Evolutionary conservation across 805 yeast species (phyloP).

Genomic region (Scheffersomyces coipomensis): DNA sequence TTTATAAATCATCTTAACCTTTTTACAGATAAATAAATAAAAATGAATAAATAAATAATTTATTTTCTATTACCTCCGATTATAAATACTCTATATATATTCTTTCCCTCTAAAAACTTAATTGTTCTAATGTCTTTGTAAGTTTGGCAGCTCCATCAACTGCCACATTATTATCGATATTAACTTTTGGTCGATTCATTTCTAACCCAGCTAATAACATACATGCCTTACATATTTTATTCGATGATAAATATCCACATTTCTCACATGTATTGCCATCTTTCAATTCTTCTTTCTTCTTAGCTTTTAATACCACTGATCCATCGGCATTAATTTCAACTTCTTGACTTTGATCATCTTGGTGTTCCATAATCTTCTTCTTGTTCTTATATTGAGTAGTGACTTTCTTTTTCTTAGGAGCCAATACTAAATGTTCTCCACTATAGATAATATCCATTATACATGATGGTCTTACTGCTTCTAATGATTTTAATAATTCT

Average conservation of each 20-base stretch:
- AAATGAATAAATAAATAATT: not conserved
- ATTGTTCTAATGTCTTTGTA: slow-evolving; percentile 58
- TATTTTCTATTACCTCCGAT: not conserved
- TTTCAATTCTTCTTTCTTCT: slow-evolving; percentile 28
- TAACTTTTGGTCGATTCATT: slow-evolving; percentile 63
- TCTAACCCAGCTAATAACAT: slow-evolving; percentile 82
- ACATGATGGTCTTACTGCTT: slow-evolving; percentile 86
- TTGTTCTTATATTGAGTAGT: slow-evolving; percentile 34
- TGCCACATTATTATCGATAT: slow-evolving; percentile 50
- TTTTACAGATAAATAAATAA: too few species aligned
- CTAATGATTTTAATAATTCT: slow-evolving; percentile 84
- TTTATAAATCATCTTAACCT: slow-evolving; percentile 18
- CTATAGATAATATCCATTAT: slow-evolving; percentile 92
- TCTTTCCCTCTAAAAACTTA: slow-evolving; percentile 48
- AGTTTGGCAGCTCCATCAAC: slow-evolving; percentile 64
- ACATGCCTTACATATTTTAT: slow-evolving; percentile 91
- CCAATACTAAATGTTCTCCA: slow-evolving; percentile 80
- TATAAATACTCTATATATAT: not conserved
- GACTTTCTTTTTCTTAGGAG: slow-evolving; percentile 50
- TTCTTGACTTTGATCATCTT: slow-evolving; percentile 34
- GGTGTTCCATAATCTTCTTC: slow-evolving; percentile 14
- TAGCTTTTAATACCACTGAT: slow-evolving; percentile 44
- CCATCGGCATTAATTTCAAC: slow-evolving; percentile 62
- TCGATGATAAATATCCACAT: slow-evolving; percentile 91
- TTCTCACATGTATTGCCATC: slow-evolving; percentile 79